Evolutionary conservation across 2,329 filamentous ascomycete genomes (phyloP), one percentile per base, ranked within the genome.

Genomic region (Zarea fungicola): DNA sequence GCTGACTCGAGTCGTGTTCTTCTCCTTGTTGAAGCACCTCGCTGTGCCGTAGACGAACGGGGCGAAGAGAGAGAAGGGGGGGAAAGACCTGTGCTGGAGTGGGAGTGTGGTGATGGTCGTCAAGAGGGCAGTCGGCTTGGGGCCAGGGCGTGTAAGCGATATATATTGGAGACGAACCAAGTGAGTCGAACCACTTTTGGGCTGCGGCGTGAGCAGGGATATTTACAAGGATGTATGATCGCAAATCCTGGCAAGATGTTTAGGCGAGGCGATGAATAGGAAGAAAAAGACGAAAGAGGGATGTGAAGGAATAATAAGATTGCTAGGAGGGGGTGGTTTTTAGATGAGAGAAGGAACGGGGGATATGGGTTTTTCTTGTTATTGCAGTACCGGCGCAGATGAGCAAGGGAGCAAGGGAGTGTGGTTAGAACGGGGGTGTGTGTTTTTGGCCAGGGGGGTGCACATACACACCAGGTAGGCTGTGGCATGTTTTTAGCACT

Each of bases 91-190:
- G n/a, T n/a, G n/a, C n/a, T n/a, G n/a, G 39, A 29, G 28, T 14
- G n/a, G 23, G 18, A n/a, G 18, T 16, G 21, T 36, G 31, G 14
- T 21, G 42, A 44, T 22, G 16, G 6, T 14, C n/a, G 28, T 34
- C 8, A 18, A 46, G 35, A 25, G 36, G 26, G 28, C 25, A 26
- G 35, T 14, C 3, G 21, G n/a, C 16, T 21, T n/a, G n/a, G 7
- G 46, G 42, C 37, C 21, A 35, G 37, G 46, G 46, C 46, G 37
- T 48, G 46, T 48, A 48, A 48, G 46, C 28, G 46, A 48, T 48
- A 48, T 42, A 48, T 46, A 19, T 16, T 32, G 46, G 21, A 42
- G 16, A 32, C 16, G 28, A 32, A 42, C 26, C 32, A 37, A 23
- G 16, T 21, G 34, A 43, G 21, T 46, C 43, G 43, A 46, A 46